A percentile compares a stretch with the other conserved stretches of the same genome.
Evolutionary conservation across 176 grass and related monocot species (phyloP).

Genomic region (Zea luxurians): DNA sequence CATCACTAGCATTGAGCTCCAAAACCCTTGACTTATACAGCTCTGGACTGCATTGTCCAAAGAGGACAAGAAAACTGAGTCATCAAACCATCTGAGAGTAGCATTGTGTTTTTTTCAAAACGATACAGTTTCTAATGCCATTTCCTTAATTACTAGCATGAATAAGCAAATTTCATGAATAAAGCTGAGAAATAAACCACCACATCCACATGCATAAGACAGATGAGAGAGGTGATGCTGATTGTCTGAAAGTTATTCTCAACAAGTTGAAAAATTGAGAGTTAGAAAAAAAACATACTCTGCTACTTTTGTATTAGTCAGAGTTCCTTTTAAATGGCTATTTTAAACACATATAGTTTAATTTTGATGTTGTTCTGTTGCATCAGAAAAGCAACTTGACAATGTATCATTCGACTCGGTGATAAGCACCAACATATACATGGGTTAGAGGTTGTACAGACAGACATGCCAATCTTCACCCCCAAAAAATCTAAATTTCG

Average conservation of each 20-base stretch:
- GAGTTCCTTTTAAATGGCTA: background rate
- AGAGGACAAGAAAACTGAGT: background rate
- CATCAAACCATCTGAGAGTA: slow-evolving; percentile 11
- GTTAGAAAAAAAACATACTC: background rate
- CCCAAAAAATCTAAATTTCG: background rate
- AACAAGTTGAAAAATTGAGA: background rate
- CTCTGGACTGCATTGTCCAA: slow-evolving; percentile 67
- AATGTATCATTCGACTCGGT: slow-evolving; percentile 10
- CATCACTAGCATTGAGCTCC: slow-evolving; percentile 99
- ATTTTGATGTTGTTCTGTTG: background rate
- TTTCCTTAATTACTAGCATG: slow-evolving; percentile 22
- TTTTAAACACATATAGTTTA: background rate
- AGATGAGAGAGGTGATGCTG: background rate
- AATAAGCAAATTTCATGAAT: background rate
- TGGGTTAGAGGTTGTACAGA: background rate
- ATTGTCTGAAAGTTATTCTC: background rate
- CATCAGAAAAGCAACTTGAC: background rate
- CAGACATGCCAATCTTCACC: background rate
- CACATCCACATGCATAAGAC: background rate
- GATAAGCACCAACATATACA: slow-evolving; percentile 3
- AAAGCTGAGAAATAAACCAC: background rate
- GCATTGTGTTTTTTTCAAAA: slow-evolving; percentile 17
- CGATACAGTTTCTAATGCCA: background rate
- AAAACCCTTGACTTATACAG: slow-evolving; percentile 92
- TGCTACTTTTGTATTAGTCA: background rate